These are phyloP conservation scores for Galerina sulciceps DNA, from an alignment of 768 basidiomycete species.

Conservation along the genomic window DNA sequence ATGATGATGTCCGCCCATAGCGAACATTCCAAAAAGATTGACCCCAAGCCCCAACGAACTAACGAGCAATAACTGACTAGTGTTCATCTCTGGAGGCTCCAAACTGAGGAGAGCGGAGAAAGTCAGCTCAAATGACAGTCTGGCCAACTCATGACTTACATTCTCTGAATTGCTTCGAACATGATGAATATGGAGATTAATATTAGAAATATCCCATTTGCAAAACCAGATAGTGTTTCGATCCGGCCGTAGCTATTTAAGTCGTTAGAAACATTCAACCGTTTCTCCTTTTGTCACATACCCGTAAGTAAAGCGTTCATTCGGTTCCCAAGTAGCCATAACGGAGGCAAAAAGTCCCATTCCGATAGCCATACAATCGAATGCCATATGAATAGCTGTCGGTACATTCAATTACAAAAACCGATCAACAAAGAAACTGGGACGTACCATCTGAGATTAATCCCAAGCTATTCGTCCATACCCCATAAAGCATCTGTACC, in stretches of 20 bases:
- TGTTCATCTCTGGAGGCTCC: constrained; percentile 98
- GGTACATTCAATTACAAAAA: constrained; percentile 4
- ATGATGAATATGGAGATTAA: constrained; percentile 97
- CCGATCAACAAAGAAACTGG: neutral
- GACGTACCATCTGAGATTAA: constrained; percentile 90
- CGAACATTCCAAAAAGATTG: constrained; percentile 98
- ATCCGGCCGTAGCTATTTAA: constrained; percentile 86
- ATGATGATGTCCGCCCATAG: constrained; percentile 95
- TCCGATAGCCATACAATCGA: constrained; percentile 97
- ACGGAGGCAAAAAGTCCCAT: constrained; percentile 96
- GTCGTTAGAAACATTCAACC: neutral
- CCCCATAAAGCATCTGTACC: constrained; percentile 95
- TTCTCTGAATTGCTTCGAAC: constrained; percentile 94
- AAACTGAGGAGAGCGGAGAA: constrained; percentile 48
- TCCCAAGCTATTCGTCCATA: constrained; percentile 97
- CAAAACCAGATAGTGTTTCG: constrained; percentile 97
- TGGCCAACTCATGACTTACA: constrained; percentile 53
- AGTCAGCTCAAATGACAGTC: neutral
- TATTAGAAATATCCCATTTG: constrained; percentile 94
- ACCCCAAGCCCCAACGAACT: constrained; percentile 89
- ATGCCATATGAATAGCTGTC: constrained; percentile 98
- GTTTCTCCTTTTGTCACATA: constrained; percentile 34
- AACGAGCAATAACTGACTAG: constrained; percentile 87
- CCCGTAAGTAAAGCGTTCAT: constrained; percentile 96
- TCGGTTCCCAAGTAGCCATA: constrained; percentile 97